Base-by-base conservation (phyloP, 2,329 filamentous ascomycete species). In the Cercospora sesami region DNA sequence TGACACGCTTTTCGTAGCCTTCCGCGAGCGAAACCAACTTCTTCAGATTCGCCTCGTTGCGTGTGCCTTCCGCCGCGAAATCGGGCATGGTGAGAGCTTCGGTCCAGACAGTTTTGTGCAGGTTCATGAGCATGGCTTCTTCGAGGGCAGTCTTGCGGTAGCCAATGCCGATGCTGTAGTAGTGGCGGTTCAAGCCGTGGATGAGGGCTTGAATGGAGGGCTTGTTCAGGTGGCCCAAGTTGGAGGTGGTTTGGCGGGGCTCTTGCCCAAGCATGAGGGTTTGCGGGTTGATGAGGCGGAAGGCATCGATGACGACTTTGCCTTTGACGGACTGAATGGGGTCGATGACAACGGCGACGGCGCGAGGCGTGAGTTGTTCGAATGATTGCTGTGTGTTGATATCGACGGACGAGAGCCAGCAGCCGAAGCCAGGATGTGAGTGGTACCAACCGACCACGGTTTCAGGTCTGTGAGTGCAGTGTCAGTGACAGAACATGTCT, bases 311-410 rank as follows among this genome's bases (percentile, higher is more conserved):
- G 75, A 99, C 95, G 75, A 99, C 95, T 82, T 99, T 99, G 82
- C 95, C 95, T 85, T 99, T 99, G 79, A 99, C 95, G 69, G 95
- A 98, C 82, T 99, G 95, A 77, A 99, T 98, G 51, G 95, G 95
- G 78, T 99, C 95, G 77, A 99, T 93, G 75, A 99, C 95, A 61
- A 99, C 95, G 74, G 95, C 95, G 72, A 99, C 95, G 73, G 95
- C 94, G 78, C 95, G 93, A 39, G 95, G 93, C 7, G 93, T 99
- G 68, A 99, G 89, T 83, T 98, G 95, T 83, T 99, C 95, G 81
- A 99, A 99, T n/a, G 94, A 97, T 82, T 99, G 95, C 80, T 99
- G 95, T 31, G 95, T 99, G 84, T 99, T 98, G 85, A 99, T 98
- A 85, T 99, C 95, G 79, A 99, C 95, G 18, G 92, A 96, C 1